phyloP scores from a whole-genome alignment of 768 basidiomycete genomes.

The Podaxis sp. region DNA sequence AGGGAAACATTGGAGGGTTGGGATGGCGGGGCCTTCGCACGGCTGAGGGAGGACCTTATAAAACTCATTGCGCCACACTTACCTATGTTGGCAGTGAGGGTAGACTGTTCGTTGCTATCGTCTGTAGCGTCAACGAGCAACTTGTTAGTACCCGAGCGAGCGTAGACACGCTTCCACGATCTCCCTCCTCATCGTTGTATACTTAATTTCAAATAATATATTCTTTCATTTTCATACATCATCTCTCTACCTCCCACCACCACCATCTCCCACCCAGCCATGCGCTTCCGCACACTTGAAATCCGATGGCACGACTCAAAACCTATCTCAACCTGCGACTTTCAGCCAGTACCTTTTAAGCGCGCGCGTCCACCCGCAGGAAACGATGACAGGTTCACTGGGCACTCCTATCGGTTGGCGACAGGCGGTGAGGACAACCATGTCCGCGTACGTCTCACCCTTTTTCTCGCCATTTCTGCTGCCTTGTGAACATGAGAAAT shows the following conservation, averaged over 20 bases:
- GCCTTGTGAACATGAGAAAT: constrained; percentile 2
- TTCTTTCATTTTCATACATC: neutral
- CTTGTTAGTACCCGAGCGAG: neutral
- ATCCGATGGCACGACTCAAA: constrained; percentile 97
- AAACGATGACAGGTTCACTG: constrained; percentile 55
- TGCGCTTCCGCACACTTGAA: constrained; percentile 89
- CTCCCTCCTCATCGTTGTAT: neutral
- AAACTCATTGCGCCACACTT: constrained; percentile 6
- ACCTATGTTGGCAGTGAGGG: constrained; percentile 1
- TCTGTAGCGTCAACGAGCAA: neutral
- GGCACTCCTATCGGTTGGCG: constrained; percentile 85
- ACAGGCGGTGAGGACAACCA: constrained; percentile 97
- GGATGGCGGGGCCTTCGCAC: neutral
- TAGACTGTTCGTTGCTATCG: neutral
- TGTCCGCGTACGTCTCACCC: constrained; percentile 73
- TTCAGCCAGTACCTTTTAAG: constrained; percentile 83
- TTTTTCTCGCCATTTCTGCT: constrained; percentile 9
- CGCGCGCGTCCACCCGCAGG: constrained; percentile 66
- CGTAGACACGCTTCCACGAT: neutral
- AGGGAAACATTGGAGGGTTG: neutral
- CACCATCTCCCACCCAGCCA: constrained; percentile 28
- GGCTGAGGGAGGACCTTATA: neutral
- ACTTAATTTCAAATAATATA: neutral
- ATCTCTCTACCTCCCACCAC: constrained; percentile 3
- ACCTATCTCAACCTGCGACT: constrained; percentile 96